Evolutionary conservation across 441 rosid genomes (phyloP), one percentile per base, ranked within the genome.

Genomic region (Flueggea neowawraea): DNA sequence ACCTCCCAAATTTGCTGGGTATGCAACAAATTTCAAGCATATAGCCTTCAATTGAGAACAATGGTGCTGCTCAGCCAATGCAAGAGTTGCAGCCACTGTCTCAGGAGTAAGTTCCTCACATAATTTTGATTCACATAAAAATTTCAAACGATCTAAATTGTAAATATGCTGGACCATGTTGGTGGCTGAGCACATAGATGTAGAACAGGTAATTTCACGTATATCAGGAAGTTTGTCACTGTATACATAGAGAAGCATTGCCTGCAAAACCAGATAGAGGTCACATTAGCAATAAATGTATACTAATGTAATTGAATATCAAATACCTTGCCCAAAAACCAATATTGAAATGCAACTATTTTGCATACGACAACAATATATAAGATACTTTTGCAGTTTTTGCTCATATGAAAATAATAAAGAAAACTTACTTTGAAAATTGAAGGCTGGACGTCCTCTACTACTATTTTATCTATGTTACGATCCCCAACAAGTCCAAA

Each of bases 41-140:
- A 83, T 75, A 22, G 85, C 81, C 75, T 88, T 90, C 47, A 90
- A 89, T 66, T 85, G 89, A 52, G 72, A 68, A 69, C 88, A 86
- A 6, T 90, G 98, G 69, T 90, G 96, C 70, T 88, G 95, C 76
- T 93, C 97, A 16, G 98, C 98, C 11, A 93, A 71, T n/a, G 92
- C 97, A 67, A 93, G 97, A 31, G 97, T 93, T 11, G 91, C 81
- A 15, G 96, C 97, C 69, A 93, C 98, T 2, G 88, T 86, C 52
- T 82, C 86, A 16, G 85, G 76, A 71, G 71, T 73, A 14, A 93
- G 82, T 55, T 86, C 80, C 61, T 93, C 95, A 52, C 96, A 88
- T 62, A 93, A 69, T 69, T 90, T 82, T 54, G 87, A 80, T 75
- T 90, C 96, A 58, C 95, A 86, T 62, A 88, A 59, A 69, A 81